Percentiles rank a stretch among this genome's conserved stretches.
Evolutionary conservation across 345 rosid species (phyloP).

Genomic region (Gossypium australe): DNA sequence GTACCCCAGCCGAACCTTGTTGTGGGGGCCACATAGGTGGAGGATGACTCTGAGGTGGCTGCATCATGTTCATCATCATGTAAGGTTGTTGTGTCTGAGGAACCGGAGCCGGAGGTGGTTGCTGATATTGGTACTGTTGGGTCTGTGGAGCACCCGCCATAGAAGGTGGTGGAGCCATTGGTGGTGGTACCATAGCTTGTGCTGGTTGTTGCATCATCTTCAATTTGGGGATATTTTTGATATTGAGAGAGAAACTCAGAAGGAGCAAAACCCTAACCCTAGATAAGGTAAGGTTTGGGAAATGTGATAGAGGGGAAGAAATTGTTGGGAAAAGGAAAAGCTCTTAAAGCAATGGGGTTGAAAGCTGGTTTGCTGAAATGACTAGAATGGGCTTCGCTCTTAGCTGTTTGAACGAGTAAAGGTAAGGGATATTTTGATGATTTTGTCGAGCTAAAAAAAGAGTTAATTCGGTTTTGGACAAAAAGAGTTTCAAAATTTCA

Average conservation of each 20-base stretch:
- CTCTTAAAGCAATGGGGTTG: not conserved
- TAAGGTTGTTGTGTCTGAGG: conserved; percentile 46
- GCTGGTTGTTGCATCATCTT: conserved; percentile 68
- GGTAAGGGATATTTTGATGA: not conserved
- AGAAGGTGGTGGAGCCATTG: conserved; percentile 26
- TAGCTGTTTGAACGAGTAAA: not conserved
- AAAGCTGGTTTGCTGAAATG: not conserved
- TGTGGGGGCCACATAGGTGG: conserved; percentile 61
- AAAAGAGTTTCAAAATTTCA: not conserved
- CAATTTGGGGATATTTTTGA: not conserved
- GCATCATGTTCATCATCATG: conserved; percentile 42
- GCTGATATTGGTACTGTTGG: conserved; percentile 44
- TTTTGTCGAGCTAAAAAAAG: not conserved
- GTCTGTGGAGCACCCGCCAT: conserved; percentile 27
- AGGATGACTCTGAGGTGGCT: conserved; percentile 34
- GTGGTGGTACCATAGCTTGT: conserved; percentile 30
- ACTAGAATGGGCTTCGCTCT: not conserved
- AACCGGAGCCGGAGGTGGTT: conserved; percentile 26
- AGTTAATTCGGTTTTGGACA: not conserved
- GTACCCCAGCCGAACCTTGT: conserved; percentile 14
- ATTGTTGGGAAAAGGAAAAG: not conserved
- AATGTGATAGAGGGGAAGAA: not conserved
- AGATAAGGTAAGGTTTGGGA: conserved; percentile 15
- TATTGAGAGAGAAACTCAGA: not conserved
- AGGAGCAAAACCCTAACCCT: conserved; percentile 30